Evolutionary conservation across 768 basidiomycete genomes (phyloP), one percentile per base, ranked within the genome.

Genomic region (Hericium alpestre): DNA sequence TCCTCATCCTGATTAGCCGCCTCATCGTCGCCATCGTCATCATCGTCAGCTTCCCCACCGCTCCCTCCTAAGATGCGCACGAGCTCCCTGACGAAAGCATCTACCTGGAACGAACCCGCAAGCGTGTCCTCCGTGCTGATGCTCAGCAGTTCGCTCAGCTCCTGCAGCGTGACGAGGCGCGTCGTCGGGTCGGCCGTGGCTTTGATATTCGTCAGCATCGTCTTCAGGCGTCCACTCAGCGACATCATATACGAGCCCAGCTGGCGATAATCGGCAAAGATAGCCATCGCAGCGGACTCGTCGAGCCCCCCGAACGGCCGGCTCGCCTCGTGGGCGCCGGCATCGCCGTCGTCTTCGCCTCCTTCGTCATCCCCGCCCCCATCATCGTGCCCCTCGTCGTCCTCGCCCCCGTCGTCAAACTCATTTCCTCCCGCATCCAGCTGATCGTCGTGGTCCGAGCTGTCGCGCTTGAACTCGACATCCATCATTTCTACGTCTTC

Each of bases 41-140:
- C 86, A 22, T 87, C 86, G n/a, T 83, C 85, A 23, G 77, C 80
- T 15, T 83, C 83, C 47, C 74, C 79, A 38, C 86, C 85, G 25
- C 80, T 84, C 12, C 88, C 91, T 38, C 90, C 90, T 39, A 98
- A 77, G 63, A 97, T 93, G 66, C 84, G 84, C 59, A 99, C 86
- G 40, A 99, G 79, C 69, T 96, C 95, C 63, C 86, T 83, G 32
- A 94, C 90, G 67, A 91, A 98, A 38, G 84, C 80, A 64, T 95
- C 93, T 20, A 94, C 86, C 61, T 88, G 90, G 73, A 99, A 95
- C n/a, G 90, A 94, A 43, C 93, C 93, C 9, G 91, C 89, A 49
- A 99, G 76, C 7, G 93, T 97, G 68, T 99, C 96, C 72, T 98
- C 95, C 2, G 93, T 97, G 70, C 91, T 92, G 73, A 98, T 94